These are phyloP conservation scores for Xylaria sp. DNA, from an alignment of 2,329 filamentous ascomycete species.

Conservation along the genomic window DNA sequence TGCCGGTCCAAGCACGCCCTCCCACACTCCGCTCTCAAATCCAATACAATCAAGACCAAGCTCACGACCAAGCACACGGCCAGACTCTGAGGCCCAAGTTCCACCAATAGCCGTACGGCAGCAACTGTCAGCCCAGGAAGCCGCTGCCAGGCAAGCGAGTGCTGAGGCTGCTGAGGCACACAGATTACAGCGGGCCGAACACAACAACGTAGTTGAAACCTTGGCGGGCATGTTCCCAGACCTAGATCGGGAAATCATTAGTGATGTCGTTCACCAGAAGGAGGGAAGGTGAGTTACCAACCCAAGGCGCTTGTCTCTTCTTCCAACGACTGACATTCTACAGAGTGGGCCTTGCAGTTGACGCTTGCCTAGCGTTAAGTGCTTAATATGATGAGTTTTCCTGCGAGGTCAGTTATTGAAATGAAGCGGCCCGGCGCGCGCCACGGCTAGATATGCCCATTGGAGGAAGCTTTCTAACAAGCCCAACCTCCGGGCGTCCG, in stretches of 20 bases:
- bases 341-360: slow-evolving; percentile 83
- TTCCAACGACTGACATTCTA: slow-evolving; percentile 23
- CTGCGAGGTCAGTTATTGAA: neutral
- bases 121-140: slow-evolving; percentile 76
- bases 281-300: slow-evolving; percentile 76
- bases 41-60: slow-evolving; percentile 42
- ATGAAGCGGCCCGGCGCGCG: neutral
- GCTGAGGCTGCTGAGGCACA: slow-evolving; percentile 88
- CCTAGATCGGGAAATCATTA: slow-evolving; percentile 90
- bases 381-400: slow-evolving; percentile 32
- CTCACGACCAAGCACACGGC: slow-evolving; percentile 40
- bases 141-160: slow-evolving; percentile 87
- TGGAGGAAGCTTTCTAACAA: neutral
- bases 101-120: slow-evolving; percentile 46
- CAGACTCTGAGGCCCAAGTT: slow-evolving; percentile 41
- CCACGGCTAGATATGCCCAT: neutral
- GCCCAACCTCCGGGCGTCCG: neutral
- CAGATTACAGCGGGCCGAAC: slow-evolving; percentile 80
- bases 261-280: slow-evolving; percentile 95
- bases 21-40: slow-evolving; percentile 44
- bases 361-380: slow-evolving; percentile 78
- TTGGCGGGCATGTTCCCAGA: slow-evolving; percentile 96
- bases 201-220: slow-evolving; percentile 90
- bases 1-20: slow-evolving; percentile 47
- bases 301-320: slow-evolving; percentile 2